These are phyloP conservation scores for Erythrophleum fordii DNA, from an alignment of 306 rosid species.

Conservation along the genomic window DNA sequence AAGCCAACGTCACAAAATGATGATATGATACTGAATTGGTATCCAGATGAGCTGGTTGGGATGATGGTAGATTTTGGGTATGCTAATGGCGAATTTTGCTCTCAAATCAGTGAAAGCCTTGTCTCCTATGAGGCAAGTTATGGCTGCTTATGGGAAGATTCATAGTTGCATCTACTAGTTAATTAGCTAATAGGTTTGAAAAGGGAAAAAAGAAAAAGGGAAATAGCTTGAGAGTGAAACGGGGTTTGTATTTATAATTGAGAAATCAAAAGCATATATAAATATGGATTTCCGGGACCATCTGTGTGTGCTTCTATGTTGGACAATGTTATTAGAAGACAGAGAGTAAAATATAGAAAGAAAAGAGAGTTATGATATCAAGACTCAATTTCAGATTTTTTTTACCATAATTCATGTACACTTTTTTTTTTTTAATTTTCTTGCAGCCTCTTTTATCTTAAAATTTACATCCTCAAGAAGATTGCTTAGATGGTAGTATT, in stretches of 20 bases:
- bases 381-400: neutral
- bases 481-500: no score
- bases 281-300: neutral
- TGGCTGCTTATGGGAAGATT: constrained; percentile 52
- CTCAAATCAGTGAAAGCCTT: constrained; percentile 38
- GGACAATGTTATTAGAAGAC: neutral
- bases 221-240: constrained; percentile 18
- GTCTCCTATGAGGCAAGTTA: constrained; percentile 42
- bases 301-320: neutral
- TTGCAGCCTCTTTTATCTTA: neutral
- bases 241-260: neutral
- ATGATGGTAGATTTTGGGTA: constrained; percentile 50
- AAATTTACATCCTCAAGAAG: neutral
- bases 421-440: neutral
- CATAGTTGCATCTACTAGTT: constrained; percentile 13
- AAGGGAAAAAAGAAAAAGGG: neutral
- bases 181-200: neutral
- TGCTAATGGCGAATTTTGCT: constrained; percentile 41
- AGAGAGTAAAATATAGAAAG: constrained; percentile 3
- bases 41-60: constrained; percentile 40
- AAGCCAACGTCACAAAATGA: constrained; percentile 32
- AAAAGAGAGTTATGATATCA: neutral
- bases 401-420: neutral
- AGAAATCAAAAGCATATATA: constrained; percentile 22
- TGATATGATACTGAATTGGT: constrained; percentile 52